Percentiles rank a stretch among this genome's conserved stretches.
Conservation (phyloP, 345 rosid species). For the Toxicodendron radicans region DNA sequence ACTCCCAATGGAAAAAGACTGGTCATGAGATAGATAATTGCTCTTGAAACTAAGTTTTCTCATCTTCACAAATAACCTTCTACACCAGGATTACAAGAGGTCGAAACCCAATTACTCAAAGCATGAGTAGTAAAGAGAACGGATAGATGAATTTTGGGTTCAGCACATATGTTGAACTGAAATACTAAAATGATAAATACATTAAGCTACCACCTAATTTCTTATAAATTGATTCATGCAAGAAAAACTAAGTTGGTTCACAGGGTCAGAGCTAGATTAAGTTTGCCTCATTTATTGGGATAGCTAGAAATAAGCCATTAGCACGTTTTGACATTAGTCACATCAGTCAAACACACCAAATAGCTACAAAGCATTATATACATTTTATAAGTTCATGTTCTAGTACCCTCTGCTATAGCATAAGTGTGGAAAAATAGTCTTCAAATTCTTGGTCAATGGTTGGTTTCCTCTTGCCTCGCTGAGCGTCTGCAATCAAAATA, state of each 20-base stretch:
- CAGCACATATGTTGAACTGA: background rate
- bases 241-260: conserved; percentile 13
- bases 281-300: conserved; percentile 12
- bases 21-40: background rate
- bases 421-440: conserved; percentile 76
- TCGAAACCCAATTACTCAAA: background rate
- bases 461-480: conserved; percentile 46
- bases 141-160: background rate
- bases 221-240: conserved; percentile 10
- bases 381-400: background rate
- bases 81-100: background rate
- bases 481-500: conserved; percentile 45
- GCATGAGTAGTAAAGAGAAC: background rate
- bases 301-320: conserved; percentile 3
- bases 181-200: too few species aligned
- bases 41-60: background rate
- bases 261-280: background rate
- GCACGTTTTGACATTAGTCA: background rate
- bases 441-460: conserved; percentile 95
- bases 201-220: background rate
- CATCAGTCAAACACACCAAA: background rate
- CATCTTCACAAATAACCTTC: background rate
- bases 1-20: background rate
- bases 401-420: conserved; percentile 47
- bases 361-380: background rate